These are phyloP conservation scores for Chrysoporthe puriensis DNA, from an alignment of 2,329 filamentous ascomycete genomes.

Conservation along the genomic window DNA sequence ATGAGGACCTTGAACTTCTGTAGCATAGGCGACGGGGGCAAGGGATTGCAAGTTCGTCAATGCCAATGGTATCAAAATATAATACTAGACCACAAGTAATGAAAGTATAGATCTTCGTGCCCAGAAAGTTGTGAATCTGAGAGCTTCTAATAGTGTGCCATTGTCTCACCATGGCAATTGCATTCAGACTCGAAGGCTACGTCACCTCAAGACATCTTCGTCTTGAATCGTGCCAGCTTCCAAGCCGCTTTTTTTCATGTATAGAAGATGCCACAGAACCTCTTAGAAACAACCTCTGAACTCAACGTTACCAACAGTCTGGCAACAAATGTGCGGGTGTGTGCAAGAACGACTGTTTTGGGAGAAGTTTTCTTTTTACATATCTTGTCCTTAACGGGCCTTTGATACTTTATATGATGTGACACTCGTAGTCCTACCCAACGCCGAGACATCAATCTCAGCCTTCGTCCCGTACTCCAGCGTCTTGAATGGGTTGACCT, in stretches of 20 bases:
- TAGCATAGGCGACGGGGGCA: too few relatives aligned
- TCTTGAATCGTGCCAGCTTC: not conserved
- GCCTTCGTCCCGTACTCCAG: constrained; percentile 18
- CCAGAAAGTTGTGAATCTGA: not conserved
- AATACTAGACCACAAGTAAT: not conserved
- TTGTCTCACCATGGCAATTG: not conserved
- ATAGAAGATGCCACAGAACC: too few relatives aligned
- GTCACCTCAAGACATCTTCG: not conserved
- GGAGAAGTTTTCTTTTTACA: not conserved
- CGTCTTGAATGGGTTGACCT: constrained; percentile 23
- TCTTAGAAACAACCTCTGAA: not conserved
- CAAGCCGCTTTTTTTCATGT: not conserved
- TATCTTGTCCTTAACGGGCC: not conserved
- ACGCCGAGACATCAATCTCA: constrained; percentile 6
- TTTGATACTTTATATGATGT: not conserved
- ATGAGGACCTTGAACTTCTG: too few relatives aligned
- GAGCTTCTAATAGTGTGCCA: too few relatives aligned
- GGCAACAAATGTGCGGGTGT: too few relatives aligned
- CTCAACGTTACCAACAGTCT: not conserved
- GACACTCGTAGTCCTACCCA: not conserved
- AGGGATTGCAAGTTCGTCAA: too few relatives aligned
- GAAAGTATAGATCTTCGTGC: not conserved
- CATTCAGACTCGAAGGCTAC: not conserved
- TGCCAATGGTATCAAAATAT: too few relatives aligned
- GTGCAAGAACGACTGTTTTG: not conserved